These are phyloP conservation scores for Sungouiozyma ichnusensis DNA, from an alignment of 805 yeast genomes.

Conservation along the genomic window DNA sequence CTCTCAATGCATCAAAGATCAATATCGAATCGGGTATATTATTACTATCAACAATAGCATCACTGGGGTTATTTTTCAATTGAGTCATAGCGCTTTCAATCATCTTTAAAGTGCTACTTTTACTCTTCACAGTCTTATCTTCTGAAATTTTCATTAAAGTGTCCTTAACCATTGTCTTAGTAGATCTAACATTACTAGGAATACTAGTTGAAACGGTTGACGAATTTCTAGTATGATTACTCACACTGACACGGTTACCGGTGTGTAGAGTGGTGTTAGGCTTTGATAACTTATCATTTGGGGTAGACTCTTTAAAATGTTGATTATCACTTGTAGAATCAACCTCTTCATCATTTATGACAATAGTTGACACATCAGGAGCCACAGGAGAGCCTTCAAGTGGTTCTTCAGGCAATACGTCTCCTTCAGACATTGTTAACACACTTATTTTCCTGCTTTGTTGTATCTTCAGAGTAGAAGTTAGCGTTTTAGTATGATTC, in stretches of 20 bases:
- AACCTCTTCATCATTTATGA: neutral
- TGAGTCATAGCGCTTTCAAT: conserved; percentile 26
- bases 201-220: conserved; percentile 7
- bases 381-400: neutral
- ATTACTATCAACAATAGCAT: conserved; percentile 14
- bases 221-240: conserved; percentile 8
- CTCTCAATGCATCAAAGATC: conserved; percentile 71
- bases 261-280: neutral
- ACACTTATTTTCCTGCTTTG: neutral
- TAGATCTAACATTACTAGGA: conserved; percentile 23
- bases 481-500: no score
- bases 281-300: neutral
- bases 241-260: neutral
- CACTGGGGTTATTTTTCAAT: conserved; percentile 19
- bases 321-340: no score
- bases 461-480: no score
- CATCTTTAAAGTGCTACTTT: conserved; percentile 28
- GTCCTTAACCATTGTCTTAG: conserved; percentile 37
- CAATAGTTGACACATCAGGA: neutral
- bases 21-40: conserved; percentile 35
- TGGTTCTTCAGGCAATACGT: neutral
- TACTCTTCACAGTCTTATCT: conserved; percentile 51
- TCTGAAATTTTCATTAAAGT: conserved; percentile 48
- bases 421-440: neutral
- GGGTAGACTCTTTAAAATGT: neutral